Percentiles rank a stretch among this genome's conserved stretches.
These are phyloP conservation scores for Diaporthe destruens DNA, from an alignment of 2,329 filamentous ascomycete species.

Conservation along the genomic window DNA sequence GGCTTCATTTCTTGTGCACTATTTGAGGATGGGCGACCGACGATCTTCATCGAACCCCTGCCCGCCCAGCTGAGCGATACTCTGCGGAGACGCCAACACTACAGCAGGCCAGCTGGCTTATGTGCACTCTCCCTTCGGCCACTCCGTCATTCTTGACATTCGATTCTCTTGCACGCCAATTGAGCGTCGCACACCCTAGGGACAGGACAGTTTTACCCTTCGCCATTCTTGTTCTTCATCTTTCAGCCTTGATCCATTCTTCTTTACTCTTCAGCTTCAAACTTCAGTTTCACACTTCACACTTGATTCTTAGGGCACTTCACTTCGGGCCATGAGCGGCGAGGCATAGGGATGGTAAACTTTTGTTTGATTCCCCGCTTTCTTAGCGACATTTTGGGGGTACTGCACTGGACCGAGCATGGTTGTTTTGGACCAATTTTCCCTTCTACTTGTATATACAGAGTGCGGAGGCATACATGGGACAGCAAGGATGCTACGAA, in stretches of 20 bases:
- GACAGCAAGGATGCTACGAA: slow-evolving; percentile 37
- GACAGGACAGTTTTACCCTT: slow-evolving; percentile 15
- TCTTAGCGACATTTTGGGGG: slow-evolving; percentile 18
- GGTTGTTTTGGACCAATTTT: slow-evolving; percentile 35
- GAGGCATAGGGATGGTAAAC: slow-evolving; percentile 28
- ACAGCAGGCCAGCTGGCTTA: slow-evolving; percentile 25
- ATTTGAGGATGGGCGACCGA: slow-evolving; percentile 30
- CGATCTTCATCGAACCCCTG: slow-evolving; percentile 34
- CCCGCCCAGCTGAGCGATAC: slow-evolving; percentile 30
- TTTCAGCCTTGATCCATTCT: slow-evolving; percentile 17
- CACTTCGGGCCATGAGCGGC: slow-evolving; percentile 39
- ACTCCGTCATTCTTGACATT: slow-evolving; percentile 1
- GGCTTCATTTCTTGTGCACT: slow-evolving; percentile 34
- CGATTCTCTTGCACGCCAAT: slow-evolving; percentile 27
- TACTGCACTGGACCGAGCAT: slow-evolving; percentile 1
- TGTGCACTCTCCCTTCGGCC: slow-evolving; percentile 6
- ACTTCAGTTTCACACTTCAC: not conserved
- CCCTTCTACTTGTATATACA: slow-evolving; percentile 38
- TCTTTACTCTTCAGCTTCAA: not conserved
- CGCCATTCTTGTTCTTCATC: slow-evolving; percentile 6
- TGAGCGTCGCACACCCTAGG: slow-evolving; percentile 30
- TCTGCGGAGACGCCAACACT: slow-evolving; percentile 30
- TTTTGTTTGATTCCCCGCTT: slow-evolving; percentile 29
- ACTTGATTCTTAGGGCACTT: slow-evolving; percentile 28
- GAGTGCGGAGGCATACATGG: slow-evolving; percentile 32